Evolutionary conservation across 108 stramenopile genomes (phyloP).

Genomic region (Fragilariopsis cylindrus): DNA sequence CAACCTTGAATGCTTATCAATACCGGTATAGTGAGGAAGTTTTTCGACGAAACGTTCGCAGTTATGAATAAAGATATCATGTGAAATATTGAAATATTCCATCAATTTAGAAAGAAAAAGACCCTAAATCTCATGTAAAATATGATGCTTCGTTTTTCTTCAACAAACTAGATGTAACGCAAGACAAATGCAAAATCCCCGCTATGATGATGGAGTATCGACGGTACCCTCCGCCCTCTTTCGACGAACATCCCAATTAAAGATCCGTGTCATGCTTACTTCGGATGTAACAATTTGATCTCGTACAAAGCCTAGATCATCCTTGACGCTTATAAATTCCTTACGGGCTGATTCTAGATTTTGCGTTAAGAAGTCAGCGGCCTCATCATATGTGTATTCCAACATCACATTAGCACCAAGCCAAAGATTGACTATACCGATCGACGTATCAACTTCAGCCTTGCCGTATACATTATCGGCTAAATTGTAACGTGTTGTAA

Average conservation of each 20-base stretch:
- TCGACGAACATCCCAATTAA: conserved; percentile 95
- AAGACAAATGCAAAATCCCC: too few species aligned
- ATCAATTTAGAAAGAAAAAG: too few species aligned
- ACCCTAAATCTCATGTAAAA: too few species aligned
- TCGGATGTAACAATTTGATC: conserved; percentile 97
- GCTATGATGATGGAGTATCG: conserved; percentile 8
- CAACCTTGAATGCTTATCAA: too few species aligned
- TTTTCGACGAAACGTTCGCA: too few species aligned
- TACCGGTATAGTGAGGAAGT: too few species aligned
- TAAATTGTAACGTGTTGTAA: conserved; percentile 88
- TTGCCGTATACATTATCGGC: conserved; percentile 95
- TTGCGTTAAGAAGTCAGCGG: conserved; percentile 73
- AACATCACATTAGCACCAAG: conserved; percentile 99
- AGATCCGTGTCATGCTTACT: conserved; percentile 96
- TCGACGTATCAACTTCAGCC: conserved; percentile 82
- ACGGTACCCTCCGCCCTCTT: conserved; percentile 47
- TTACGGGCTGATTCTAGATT: conserved; percentile 60
- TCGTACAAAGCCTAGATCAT: conserved; percentile 93
- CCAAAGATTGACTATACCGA: conserved; percentile 96
- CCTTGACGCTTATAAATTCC: conserved; percentile 68
- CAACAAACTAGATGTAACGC: too few species aligned
- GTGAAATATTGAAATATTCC: too few species aligned
- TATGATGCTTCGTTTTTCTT: too few species aligned
- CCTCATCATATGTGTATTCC: conserved; percentile 98
- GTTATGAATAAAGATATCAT: too few species aligned